Evolutionary conservation across 1,284 basidiomycete genomes (phyloP), one percentile per base, ranked within the genome.

Genomic region (Sporisorium graminicola): DNA sequence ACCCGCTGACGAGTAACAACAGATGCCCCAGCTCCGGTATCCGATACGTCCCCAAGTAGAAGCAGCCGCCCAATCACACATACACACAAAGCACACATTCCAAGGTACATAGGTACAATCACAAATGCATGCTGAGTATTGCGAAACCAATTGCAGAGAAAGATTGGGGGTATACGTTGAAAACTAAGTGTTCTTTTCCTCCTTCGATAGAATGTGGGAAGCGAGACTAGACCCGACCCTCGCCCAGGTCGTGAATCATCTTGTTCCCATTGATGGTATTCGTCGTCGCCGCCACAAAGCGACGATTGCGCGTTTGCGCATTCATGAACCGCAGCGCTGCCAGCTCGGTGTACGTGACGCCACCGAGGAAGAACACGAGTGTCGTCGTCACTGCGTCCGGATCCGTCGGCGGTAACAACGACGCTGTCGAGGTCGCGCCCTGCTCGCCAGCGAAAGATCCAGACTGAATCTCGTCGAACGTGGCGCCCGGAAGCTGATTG

Each of bases 291-390:
- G 78, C 61, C 29, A 85, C 57, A 35, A 80, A 85, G 3, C 83
- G 43, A 14, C 83, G 59, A 33, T 78, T 78, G 10, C 71, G 65
- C 18, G 80, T 82, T 54, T 82, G 78, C 78, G 90, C 89, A 67
- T 90, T 90, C 86, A 96, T 92, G 92, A 94, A 97, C 82, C 97
- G 89, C 77, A 99, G 86, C 10, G 96, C 95, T 22, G 95, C 92
- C 60, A 99, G 93, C 87, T 99, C 97, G 8, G 96, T 95, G 82
- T 93, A 97, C 7, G 97, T 99, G 85, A 95, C 95, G 3, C 97
- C 97, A 37, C 97, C 97, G n/a, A 99, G 87, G 90, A 98, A 98
- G 87, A 98, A 98, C 12, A 99, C 93, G 24, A 97, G 90, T 1
- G 94, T 98, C 3, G 92, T 97, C 3, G 90, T 91, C 5, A 89